Percentiles rank a stretch among this genome's conserved stretches.
These are phyloP conservation scores for Gossypium lobatum DNA, from an alignment of 441 rosid genomes.

Conservation along the genomic window DNA sequence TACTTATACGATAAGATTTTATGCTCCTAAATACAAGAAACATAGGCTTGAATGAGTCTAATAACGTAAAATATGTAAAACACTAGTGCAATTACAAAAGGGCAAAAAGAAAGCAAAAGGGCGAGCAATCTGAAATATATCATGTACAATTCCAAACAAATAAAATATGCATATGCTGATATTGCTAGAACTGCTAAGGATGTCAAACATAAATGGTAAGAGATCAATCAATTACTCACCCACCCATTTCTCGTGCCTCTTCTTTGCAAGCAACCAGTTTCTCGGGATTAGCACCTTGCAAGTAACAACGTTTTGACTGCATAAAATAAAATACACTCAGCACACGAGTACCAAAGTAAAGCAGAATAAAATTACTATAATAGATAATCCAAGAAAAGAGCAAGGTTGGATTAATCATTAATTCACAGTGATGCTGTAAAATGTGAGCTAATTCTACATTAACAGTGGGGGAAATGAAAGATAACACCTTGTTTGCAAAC, in stretches of 20 bases:
- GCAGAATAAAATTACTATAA: not conserved
- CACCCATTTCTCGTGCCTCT: conserved; percentile 88
- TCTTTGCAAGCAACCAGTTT: conserved; percentile 58
- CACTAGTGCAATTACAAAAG: not conserved
- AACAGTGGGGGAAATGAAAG: not conserved
- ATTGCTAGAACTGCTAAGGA: not conserved
- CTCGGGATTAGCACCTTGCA: conserved; percentile 55
- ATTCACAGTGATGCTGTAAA: not conserved
- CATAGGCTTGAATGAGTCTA: not conserved
- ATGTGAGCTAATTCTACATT: not conserved
- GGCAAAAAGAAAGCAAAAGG: not conserved
- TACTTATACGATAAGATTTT: not conserved
- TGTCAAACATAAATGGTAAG: not conserved
- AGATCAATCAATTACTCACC: conserved; percentile 47
- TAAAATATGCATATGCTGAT: not conserved
- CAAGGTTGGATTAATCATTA: not conserved
- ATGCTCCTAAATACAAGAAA: not conserved
- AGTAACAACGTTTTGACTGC: conserved; percentile 83
- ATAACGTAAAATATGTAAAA: conserved; percentile 1
- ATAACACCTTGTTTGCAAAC: not conserved
- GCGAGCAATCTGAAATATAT: not conserved
- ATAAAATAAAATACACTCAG: conserved; percentile 11
- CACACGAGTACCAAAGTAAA: conserved; percentile 13
- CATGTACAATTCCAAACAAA: not conserved
- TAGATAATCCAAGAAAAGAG: not conserved